These are phyloP conservation scores for Amoeboaphelidium occidentale DNA, from an alignment of 371 early-diverging fungal species.

Conservation along the genomic window DNA sequence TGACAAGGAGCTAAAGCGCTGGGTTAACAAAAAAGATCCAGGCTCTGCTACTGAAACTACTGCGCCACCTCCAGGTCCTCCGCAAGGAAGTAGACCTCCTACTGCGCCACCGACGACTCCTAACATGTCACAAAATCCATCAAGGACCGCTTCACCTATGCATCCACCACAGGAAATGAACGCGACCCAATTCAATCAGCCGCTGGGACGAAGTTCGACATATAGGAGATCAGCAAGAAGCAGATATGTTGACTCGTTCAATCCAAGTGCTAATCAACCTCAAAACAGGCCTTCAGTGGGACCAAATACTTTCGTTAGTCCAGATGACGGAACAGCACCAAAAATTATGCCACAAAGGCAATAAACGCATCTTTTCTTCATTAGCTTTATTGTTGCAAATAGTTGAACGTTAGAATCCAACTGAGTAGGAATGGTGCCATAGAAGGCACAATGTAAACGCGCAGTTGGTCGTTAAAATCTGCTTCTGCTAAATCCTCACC, in stretches of 20 bases:
- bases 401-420: not conserved
- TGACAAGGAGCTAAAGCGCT: conserved; percentile 10
- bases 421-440: not conserved
- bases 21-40: conserved; percentile 10
- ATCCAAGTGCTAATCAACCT: not conserved
- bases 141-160: too few relatives aligned
- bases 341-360: too few relatives aligned
- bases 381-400: too few relatives aligned
- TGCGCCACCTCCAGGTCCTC: not conserved
- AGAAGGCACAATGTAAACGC: not conserved
- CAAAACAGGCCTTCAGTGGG: too few relatives aligned
- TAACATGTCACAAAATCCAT: too few relatives aligned
- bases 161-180: too few relatives aligned
- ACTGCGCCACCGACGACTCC: not conserved
- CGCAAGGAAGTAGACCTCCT: not conserved
- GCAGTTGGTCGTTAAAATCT: not conserved
- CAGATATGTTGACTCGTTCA: not conserved
- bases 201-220: too few relatives aligned
- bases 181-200: too few relatives aligned
- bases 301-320: too few relatives aligned
- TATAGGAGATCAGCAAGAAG: not conserved
- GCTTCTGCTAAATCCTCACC: too few relatives aligned
- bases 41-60: not conserved
- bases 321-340: too few relatives aligned
- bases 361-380: too few relatives aligned